Conservation (phyloP, 768 basidiomycete species). For the Cubamyces lactineus region DNA sequence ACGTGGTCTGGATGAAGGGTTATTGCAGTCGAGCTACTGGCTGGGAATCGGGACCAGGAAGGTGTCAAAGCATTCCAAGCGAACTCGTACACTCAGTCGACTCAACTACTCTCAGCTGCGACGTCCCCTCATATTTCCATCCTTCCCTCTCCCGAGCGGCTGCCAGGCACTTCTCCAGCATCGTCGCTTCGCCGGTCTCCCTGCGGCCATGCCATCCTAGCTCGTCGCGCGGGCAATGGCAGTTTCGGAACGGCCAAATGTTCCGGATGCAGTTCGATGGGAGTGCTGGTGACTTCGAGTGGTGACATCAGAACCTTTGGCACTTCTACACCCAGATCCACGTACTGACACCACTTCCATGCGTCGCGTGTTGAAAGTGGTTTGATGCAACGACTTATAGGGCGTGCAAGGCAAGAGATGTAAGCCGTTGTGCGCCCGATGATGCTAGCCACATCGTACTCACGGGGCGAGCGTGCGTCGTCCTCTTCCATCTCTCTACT, state of each 20-base stretch:
- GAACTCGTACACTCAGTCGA: no score
- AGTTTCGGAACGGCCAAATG: conserved; percentile 2
- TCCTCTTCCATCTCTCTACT: not conserved
- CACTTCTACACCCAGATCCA: not conserved
- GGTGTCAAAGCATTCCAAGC: no score
- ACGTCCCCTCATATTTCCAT: no score
- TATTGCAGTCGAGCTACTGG: no score
- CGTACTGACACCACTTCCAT: not conserved
- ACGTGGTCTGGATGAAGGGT: no score
- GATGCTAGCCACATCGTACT: not conserved
- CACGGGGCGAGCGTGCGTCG: conserved; percentile 6
- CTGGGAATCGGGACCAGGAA: no score
- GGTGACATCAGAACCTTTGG: not conserved
- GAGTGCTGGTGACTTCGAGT: conserved; percentile 8
- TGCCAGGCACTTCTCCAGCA: conserved; percentile 7
- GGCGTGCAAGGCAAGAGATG: conserved; percentile 11
- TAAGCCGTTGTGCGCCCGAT: conserved; percentile 5
- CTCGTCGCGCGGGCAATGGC: conserved; percentile 9
- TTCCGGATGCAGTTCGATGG: conserved; percentile 10
- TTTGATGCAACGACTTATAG: not conserved
- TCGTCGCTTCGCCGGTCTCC: conserved; percentile 6
- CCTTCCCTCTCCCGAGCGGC: not conserved
- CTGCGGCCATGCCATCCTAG: conserved; percentile 5
- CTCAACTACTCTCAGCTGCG: no score
- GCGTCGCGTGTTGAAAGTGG: not conserved